phyloP scores from a whole-genome alignment of 2,329 filamentous ascomycete species.

The Sclerotinia glacialis region DNA sequence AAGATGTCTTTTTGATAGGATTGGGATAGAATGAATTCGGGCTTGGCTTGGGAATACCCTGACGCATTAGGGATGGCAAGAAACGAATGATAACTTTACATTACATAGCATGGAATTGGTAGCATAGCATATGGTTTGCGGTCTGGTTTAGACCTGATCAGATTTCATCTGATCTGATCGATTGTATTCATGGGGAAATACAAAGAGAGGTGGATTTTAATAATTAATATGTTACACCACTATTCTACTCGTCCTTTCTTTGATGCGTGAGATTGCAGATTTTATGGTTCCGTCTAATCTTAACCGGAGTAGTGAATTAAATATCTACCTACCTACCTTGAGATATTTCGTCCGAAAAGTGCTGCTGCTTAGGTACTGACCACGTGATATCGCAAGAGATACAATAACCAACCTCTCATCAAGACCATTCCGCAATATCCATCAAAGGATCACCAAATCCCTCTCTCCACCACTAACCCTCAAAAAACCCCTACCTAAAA shows the following conservation, averaged over 20 bases:
- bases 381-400: no score
- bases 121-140: slow-evolving; percentile 7
- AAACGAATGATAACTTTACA: slow-evolving; percentile 3
- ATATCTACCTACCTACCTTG: no score
- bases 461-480: fast-evolving
- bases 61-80: background rate
- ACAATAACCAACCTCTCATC: no score
- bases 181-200: background rate
- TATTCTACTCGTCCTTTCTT: background rate
- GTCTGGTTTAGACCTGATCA: slow-evolving; percentile 2
- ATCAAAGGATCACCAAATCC: no score
- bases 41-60: slow-evolving; percentile 12
- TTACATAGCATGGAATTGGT: slow-evolving; percentile 19
- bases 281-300: no score
- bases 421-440: no score
- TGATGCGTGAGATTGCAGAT: background rate
- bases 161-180: slow-evolving; percentile 1
- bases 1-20: slow-evolving; percentile 15
- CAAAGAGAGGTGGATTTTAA: slow-evolving; percentile 20
- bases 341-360: no score
- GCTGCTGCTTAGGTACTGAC: no score
- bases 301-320: no score
- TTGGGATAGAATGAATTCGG: background rate
- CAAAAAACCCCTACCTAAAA: background rate
- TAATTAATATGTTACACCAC: slow-evolving; percentile 19